Evolutionary conservation across 1,139 yeast genomes (phyloP).

Genomic region (Magnusiomyces sp.): DNA sequence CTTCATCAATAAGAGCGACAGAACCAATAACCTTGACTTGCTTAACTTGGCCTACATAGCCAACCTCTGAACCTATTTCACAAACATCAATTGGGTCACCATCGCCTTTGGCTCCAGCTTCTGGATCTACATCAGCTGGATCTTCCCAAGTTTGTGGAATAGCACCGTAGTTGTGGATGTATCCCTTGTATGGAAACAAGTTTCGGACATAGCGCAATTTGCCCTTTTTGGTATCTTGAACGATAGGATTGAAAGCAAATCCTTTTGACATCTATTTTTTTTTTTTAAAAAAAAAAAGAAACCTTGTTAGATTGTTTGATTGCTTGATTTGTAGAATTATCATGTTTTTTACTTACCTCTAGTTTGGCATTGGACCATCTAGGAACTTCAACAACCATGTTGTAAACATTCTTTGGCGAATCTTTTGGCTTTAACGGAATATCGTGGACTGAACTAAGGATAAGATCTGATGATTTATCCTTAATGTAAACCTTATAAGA

Average conservation of each 20-base stretch:
- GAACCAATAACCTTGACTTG: conserved; percentile 88
- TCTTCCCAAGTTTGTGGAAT: conserved; percentile 98
- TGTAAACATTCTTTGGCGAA: conserved; percentile 46
- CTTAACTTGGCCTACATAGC: conserved; percentile 66
- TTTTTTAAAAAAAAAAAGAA: too few relatives aligned
- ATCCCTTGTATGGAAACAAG: conserved; percentile 93
- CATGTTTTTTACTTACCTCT: conserved; percentile 68
- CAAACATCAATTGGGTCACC: conserved; percentile 95
- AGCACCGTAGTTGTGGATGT: conserved; percentile 96
- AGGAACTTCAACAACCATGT: conserved; percentile 92
- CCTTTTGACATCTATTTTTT: conserved; percentile 23
- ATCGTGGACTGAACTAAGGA: conserved; percentile 77
- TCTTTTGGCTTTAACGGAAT: conserved; percentile 67
- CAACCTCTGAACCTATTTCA: conserved; percentile 69
- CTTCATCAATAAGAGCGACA: conserved; percentile 90
- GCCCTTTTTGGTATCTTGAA: conserved; percentile 90
- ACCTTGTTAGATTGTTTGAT: too few relatives aligned
- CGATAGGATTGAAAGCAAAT: conserved; percentile 66
- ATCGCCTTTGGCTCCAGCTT: conserved; percentile 65
- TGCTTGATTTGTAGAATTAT: too few relatives aligned
- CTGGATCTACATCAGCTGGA: conserved; percentile 41
- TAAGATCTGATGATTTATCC: conserved; percentile 79
- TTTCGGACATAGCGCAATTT: conserved; percentile 78
- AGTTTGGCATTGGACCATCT: conserved; percentile 93
- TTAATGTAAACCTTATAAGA: conserved; percentile 54